Base-by-base conservation (phyloP, 495 filamentous ascomycete genomes). In the Talaromyces proteolyticus region DNA sequence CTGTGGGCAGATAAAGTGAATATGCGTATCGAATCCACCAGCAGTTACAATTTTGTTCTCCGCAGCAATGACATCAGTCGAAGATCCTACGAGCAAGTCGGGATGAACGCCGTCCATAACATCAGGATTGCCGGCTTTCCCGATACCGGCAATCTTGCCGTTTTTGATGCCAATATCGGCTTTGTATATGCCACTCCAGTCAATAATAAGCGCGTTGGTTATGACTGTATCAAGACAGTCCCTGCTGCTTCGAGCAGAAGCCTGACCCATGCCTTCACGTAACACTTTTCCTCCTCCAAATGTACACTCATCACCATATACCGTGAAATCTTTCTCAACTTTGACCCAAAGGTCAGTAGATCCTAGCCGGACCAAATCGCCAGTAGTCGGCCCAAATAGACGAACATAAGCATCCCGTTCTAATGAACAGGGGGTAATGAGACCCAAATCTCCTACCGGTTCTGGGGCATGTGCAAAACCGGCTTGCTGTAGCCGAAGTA, bases 1-100 rank as follows among this genome's bases (percentile, higher is more conserved):
- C 62, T 98, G 93, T 11, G 94, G 93, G 62, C 92, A 97, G 59
- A 98, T 97, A 55, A 93, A 89, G 63, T 98, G 93, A 52, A 98
- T 89, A 63, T 98, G 93, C 18, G 87, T 84, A 65, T 98, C 93
- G 50, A 96, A 80, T 2, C 87, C 93, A 59, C 93, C 93, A 10
- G 90, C 89, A 1, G 93, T 98, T 20, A 98, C 64, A 51, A 98
- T 97, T 70, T 89, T 89, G 53, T 88, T 82, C 65, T 98, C 93
- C 14, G 85, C 93, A 8, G 93, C 91, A 62, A 98, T 85, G n/a
- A 96, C 88, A 70, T 98, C 93, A 0, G 93, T 98, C 50, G 89
- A 90, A 26, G 84, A 82, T 3, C 94, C 93, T 12, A 97, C 83
- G 3, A 96, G 70, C 80, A 98, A 81, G 37, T 82, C 75, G 2